Evolutionary conservation across 2,329 filamentous ascomycete genomes (phyloP).

Genomic region (Rhytidhysteron rufulum): DNA sequence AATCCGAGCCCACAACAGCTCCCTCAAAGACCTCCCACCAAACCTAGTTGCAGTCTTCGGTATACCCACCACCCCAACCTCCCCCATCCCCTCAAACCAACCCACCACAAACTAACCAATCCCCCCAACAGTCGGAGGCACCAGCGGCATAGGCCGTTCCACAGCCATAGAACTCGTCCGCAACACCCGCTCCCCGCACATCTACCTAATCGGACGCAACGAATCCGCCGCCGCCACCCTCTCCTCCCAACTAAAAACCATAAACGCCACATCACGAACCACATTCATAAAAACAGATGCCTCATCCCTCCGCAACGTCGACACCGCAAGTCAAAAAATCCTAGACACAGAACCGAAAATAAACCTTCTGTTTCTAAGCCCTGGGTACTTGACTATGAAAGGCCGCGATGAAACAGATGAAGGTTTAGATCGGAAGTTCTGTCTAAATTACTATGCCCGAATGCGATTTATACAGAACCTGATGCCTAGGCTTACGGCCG

Average conservation of each 20-base stretch:
- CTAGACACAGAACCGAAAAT: slow-evolving; percentile 48
- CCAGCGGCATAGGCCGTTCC: slow-evolving; percentile 41
- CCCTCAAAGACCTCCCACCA: slow-evolving; percentile 20
- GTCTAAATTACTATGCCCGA: slow-evolving; percentile 34
- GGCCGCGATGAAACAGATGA: slow-evolving; percentile 36
- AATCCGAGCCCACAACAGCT: slow-evolving; percentile 22
- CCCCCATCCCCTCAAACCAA: neutral
- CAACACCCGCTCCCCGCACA: slow-evolving; percentile 33
- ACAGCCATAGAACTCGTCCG: slow-evolving; percentile 42
- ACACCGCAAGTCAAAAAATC: slow-evolving; percentile 46
- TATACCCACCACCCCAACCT: neutral
- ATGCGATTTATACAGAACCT: slow-evolving; percentile 37
- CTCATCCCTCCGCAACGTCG: slow-evolving; percentile 38
- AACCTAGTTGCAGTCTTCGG: slow-evolving; percentile 26
- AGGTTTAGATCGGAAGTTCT: slow-evolving; percentile 31
- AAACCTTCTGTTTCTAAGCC: slow-evolving; percentile 54
- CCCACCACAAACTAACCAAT: neutral
- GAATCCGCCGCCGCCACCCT: slow-evolving; percentile 34
- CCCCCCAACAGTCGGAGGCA: slow-evolving; percentile 35
- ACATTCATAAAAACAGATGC: slow-evolving; percentile 43
- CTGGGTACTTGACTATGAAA: slow-evolving; percentile 44
- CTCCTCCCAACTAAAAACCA: slow-evolving; percentile 32
- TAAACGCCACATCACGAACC: slow-evolving; percentile 36
- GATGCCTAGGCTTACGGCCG: slow-evolving; percentile 28
- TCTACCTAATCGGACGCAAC: slow-evolving; percentile 44